Conservation (phyloP, 2,329 filamentous ascomycete genomes). For the Pseudodiploospora longispora region DNA sequence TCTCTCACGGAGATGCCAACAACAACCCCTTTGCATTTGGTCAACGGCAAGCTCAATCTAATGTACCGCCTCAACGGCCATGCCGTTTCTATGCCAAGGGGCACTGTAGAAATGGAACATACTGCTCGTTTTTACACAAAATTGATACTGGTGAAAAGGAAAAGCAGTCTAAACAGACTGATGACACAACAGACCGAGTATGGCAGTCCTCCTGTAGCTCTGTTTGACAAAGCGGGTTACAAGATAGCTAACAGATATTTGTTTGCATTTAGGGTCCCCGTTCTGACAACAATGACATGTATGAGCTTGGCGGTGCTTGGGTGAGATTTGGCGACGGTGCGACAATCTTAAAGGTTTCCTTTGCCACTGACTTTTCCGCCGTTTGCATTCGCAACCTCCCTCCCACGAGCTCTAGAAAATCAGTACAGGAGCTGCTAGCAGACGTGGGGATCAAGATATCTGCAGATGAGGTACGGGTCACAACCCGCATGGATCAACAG, state of each 20-base stretch:
- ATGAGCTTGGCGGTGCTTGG: slow-evolving; percentile 16
- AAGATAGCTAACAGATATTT: not conserved
- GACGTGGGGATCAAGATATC: not conserved
- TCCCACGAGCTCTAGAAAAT: slow-evolving; percentile 5
- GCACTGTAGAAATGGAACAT: slow-evolving; percentile 1
- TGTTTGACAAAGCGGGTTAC: no score
- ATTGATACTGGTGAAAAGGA: not conserved
- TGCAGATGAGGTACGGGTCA: not conserved
- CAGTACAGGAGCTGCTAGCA: not conserved
- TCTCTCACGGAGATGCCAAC: no score
- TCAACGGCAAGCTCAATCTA: not conserved
- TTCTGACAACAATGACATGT: not conserved
- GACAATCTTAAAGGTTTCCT: slow-evolving; percentile 16
- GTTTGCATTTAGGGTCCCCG: not conserved
- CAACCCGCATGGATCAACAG: not conserved
- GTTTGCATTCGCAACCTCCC: slow-evolving; percentile 24
- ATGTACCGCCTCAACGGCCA: not conserved
- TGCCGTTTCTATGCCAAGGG: slow-evolving; percentile 2
- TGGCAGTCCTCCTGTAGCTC: no score
- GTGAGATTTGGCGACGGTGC: slow-evolving; percentile 26
- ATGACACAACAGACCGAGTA: no score
- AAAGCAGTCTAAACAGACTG: not conserved
- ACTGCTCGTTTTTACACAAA: slow-evolving; percentile 2
- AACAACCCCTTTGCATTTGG: no score
- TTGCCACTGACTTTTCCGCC: slow-evolving; percentile 29